Percentiles rank a stretch among this genome's conserved stretches.
phyloP scores from a whole-genome alignment of 2,329 filamentous ascomycete species.

The Pseudogymnoascus sp. region DNA sequence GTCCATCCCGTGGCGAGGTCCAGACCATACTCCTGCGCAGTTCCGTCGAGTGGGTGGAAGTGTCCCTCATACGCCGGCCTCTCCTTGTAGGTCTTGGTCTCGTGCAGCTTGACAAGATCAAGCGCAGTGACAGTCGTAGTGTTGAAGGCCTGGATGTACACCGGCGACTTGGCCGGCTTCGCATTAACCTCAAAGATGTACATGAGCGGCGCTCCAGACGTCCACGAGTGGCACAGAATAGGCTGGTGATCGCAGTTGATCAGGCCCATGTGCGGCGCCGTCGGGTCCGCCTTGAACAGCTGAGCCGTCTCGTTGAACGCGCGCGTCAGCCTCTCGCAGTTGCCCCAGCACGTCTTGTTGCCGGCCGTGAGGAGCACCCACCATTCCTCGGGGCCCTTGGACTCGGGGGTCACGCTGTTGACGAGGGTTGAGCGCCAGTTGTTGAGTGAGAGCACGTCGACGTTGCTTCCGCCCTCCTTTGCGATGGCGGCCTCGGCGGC shows the following conservation, averaged over 20 bases:
- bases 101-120: constrained; percentile 52
- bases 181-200: constrained; percentile 63
- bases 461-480: constrained; percentile 42
- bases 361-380: constrained; percentile 65
- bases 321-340: constrained; percentile 54
- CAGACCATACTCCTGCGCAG: constrained; percentile 52
- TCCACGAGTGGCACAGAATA: constrained; percentile 69
- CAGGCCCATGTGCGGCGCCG: constrained; percentile 57
- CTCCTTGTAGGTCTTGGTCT: constrained; percentile 43
- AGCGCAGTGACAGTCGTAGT: constrained; percentile 57
- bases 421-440: constrained; percentile 66
- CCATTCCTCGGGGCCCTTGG: constrained; percentile 63
- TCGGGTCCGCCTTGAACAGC: constrained; percentile 52
- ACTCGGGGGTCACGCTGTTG: constrained; percentile 48
- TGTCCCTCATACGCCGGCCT: constrained; percentile 48
- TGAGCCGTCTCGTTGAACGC: constrained; percentile 59
- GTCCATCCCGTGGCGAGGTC: constrained; percentile 57
- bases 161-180: constrained; percentile 52
- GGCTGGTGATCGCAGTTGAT: constrained; percentile 68
- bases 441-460: constrained; percentile 54
- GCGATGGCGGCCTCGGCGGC: constrained; percentile 39
- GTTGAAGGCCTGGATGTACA: constrained; percentile 61
- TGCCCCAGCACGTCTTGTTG: constrained; percentile 66
- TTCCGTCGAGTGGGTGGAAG: constrained; percentile 71
- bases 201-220: constrained; percentile 53